Conservation (phyloP, 495 filamentous ascomycete genomes). For the Talaromyces wortmannii region DNA sequence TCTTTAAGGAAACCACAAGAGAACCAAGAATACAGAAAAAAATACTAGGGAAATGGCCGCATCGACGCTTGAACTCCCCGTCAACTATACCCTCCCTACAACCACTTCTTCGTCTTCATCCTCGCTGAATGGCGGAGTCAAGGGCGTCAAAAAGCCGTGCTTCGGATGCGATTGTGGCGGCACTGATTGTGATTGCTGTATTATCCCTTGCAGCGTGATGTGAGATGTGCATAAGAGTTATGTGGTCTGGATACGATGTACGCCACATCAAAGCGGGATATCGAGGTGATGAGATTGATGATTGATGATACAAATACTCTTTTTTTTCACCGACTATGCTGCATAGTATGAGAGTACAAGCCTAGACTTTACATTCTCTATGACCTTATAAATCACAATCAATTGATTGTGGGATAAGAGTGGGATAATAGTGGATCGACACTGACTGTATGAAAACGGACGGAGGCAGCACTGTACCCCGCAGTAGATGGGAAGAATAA, state of each 20-base stretch:
- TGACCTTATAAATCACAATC: no score
- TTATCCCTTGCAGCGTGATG: slow-evolving; percentile 33
- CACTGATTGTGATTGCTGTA: slow-evolving; percentile 37
- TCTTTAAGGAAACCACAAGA: no score
- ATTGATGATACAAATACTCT: no score
- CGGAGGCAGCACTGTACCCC: no score
- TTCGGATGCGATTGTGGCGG: slow-evolving; percentile 39
- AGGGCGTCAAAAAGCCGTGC: slow-evolving; percentile 34
- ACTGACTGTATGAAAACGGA: no score
- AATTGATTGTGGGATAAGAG: no score
- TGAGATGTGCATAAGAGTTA: slow-evolving; percentile 7
- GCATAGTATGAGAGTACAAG: no score
- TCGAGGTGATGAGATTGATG: background rate
- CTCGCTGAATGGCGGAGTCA: slow-evolving; percentile 34
- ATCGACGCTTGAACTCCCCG: slow-evolving; percentile 4
- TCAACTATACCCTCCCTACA: slow-evolving; percentile 26
- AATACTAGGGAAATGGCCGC: background rate
- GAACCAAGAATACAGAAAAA: no score
- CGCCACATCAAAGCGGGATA: background rate
- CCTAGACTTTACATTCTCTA: no score
- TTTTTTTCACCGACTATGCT: no score
- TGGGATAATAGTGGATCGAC: no score
- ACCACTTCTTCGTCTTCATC: slow-evolving; percentile 16
- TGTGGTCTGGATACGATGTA: background rate
- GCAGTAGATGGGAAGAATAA: no score